phyloP scores from a whole-genome alignment of 257 asterid species.

The Hygrophila difformis region DNA sequence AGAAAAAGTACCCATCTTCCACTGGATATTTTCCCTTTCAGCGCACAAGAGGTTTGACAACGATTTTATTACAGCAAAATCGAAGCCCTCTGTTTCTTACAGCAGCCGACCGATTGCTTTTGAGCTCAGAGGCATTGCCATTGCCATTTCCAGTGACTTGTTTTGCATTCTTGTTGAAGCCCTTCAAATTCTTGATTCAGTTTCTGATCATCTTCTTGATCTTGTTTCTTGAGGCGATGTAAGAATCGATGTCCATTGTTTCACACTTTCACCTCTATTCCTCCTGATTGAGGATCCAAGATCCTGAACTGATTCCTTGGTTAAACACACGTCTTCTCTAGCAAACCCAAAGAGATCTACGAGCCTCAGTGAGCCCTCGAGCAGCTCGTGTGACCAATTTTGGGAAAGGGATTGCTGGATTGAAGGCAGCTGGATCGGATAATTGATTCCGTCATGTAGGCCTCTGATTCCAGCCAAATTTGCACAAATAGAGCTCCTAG shows the following conservation, averaged over 20 bases:
- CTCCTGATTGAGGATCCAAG: conserved; percentile 14
- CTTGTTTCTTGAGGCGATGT: conserved; percentile 11
- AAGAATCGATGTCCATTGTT: conserved; percentile 18
- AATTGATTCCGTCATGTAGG: conserved; percentile 21
- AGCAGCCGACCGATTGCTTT: no score
- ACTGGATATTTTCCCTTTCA: no score
- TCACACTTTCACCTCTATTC: background rate
- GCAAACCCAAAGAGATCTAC: conserved; percentile 20
- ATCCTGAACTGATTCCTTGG: conserved; percentile 24
- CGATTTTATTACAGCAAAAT: no score
- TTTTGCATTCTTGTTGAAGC: no score
- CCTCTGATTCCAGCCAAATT: conserved; percentile 20
- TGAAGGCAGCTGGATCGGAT: conserved; percentile 19
- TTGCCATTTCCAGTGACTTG: no score
- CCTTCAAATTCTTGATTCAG: no score
- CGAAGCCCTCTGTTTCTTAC: no score
- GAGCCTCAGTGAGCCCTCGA: conserved; percentile 21
- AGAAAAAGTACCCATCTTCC: no score
- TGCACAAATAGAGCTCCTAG: conserved; percentile 13
- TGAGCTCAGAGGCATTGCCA: no score
- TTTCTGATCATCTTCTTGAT: no score
- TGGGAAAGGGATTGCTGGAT: conserved; percentile 17
- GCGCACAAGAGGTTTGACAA: no score
- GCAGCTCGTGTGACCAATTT: conserved; percentile 17
- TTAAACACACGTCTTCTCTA: background rate